phyloP scores from a whole-genome alignment of 1,284 basidiomycete species.

The Fomes fomentarius region DNA sequence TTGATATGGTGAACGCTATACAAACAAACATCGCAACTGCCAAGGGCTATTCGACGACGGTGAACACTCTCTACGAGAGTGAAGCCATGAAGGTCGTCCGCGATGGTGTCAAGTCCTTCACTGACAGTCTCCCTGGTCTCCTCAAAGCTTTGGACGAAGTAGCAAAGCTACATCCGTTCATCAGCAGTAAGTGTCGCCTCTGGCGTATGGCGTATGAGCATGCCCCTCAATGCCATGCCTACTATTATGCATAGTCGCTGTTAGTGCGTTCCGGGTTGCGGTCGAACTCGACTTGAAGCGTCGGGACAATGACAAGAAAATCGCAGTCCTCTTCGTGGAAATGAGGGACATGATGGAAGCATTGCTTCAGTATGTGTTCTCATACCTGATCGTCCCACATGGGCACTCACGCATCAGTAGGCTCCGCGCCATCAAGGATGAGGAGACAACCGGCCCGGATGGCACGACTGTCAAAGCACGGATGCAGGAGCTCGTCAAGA shows the following conservation, averaged over 20 bases:
- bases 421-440: no score
- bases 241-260: slow-evolving; percentile 37
- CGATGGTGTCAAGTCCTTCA: not conserved
- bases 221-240: no score
- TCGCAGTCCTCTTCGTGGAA: slow-evolving; percentile 32
- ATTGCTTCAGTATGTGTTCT: slow-evolving; percentile 39
- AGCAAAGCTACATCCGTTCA: slow-evolving; percentile 7
- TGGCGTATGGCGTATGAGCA: no score
- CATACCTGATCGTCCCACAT: no score
- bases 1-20: no score
- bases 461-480: slow-evolving; percentile 10
- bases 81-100: not conserved
- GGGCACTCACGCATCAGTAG: no score
- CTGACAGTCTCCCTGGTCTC: slow-evolving; percentile 5
- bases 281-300: slow-evolving; percentile 42
- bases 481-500: slow-evolving; percentile 22
- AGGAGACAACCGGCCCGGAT: no score
- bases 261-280: slow-evolving; percentile 45
- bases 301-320: slow-evolving; percentile 46
- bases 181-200: not conserved
- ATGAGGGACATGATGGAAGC: slow-evolving; percentile 40
- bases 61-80: no score
- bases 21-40: no score
- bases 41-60: no score
- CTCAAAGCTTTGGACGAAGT: slow-evolving; percentile 12